Evolutionary conservation across 176 grass and related monocot species (phyloP).

Genomic region (Ampelocalamus luodianensis): DNA sequence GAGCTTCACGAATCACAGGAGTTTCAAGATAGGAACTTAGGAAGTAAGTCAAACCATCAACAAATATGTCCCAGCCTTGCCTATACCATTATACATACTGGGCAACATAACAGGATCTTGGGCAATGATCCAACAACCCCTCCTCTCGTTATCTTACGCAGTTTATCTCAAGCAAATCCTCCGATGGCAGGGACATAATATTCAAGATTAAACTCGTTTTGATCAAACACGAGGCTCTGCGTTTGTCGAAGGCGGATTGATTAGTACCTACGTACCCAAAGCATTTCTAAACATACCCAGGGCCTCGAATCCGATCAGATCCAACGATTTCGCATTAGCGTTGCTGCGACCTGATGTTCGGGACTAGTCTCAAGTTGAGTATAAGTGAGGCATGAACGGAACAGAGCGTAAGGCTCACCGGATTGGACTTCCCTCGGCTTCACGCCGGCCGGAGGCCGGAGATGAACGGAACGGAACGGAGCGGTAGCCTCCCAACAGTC

Average conservation of each 20-base stretch:
- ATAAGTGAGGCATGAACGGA: not conserved
- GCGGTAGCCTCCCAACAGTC: not conserved
- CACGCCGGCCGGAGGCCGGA: constrained; percentile 12
- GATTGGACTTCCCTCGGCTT: not conserved
- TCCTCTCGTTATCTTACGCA: not conserved
- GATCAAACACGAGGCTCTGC: not conserved
- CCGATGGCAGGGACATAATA: not conserved
- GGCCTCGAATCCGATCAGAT: constrained; percentile 38
- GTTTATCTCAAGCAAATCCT: not conserved
- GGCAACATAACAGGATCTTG: not conserved
- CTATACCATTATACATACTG: too few relatives aligned
- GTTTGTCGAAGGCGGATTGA: not conserved
- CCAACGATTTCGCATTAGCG: constrained; percentile 8
- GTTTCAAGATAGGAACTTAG: not conserved
- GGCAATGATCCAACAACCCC: not conserved
- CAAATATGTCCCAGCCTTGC: too few relatives aligned
- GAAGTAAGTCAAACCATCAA: not conserved
- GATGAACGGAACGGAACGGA: not conserved
- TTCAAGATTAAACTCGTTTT: not conserved
- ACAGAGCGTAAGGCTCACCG: constrained; percentile 1
- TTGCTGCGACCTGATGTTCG: not conserved
- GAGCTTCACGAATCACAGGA: not conserved
- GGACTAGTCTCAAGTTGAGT: not conserved
- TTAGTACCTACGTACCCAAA: not conserved
- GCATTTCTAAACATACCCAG: not conserved